Conservation (phyloP, 139 green algal species). For the Chlorella vulgaris region DNA sequence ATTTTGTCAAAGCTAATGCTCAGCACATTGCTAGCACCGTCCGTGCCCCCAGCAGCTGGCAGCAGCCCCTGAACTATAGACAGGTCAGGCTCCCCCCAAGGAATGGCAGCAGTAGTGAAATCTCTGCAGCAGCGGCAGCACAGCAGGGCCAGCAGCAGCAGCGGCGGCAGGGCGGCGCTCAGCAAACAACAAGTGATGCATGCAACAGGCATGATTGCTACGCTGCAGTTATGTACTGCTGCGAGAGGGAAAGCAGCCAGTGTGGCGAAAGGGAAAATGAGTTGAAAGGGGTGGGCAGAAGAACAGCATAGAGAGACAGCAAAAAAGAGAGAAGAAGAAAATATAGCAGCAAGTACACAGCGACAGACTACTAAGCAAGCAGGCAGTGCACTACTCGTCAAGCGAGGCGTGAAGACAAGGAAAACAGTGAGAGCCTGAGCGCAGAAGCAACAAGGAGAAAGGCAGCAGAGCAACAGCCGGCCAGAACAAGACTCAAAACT, state of each 20-base stretch:
- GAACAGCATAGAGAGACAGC: background rate
- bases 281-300: background rate
- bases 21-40: background rate
- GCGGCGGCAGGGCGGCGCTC: background rate
- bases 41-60: background rate
- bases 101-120: conserved; percentile 66
- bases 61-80: background rate
- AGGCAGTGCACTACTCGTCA: background rate
- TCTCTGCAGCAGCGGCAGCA: conserved; percentile 59
- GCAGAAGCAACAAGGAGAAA: no score
- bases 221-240: no score
- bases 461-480: background rate
- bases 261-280: background rate
- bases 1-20: conserved; percentile 61
- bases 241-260: background rate
- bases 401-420: background rate
- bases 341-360: background rate
- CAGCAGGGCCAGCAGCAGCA: background rate
- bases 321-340: background rate
- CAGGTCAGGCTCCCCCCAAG: conserved; percentile 32
- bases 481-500: background rate
- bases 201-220: background rate
- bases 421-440: no score
- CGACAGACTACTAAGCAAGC: background rate
- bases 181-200: background rate